Base-by-base conservation (phyloP, 2,329 filamentous ascomycete species). In the Ilyonectria robusta region DNA sequence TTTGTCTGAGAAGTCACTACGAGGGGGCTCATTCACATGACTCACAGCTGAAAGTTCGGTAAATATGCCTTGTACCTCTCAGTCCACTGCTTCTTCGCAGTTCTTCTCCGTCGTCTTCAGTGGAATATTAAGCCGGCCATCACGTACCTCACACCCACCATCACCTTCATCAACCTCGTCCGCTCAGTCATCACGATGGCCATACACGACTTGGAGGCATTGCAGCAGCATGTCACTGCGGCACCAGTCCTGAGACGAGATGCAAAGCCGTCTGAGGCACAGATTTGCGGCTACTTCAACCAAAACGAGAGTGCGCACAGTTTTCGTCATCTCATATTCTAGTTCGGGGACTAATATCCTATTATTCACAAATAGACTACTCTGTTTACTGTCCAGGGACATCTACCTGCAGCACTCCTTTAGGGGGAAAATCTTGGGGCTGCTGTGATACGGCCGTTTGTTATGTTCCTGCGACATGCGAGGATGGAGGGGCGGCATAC, bases 401-500 rank as follows among this genome's bases (percentile, higher is more conserved):
- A 10, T 42, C 42, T 3, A 57, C 51, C 3, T 63, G 60, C 26
- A 51, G 19, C 15, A 58, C 54, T 21, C 33, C 46, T 19, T 8
- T 29, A 5, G 61, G 46, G 0, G 48, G 59, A 2, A 31, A 33
- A 9, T 53, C 59, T 31, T 61, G 48, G 59, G 59, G 59, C 6
- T 61, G 59, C 26, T 61, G 59, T 40, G 48, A 46, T 19, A 26
- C 19, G 15, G 44, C 37, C 2, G 29, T 17, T 15, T 61, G 59
- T 26, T 54, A 61, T 15, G 33, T 61, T 19, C 59, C 59, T 9
- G 59, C 48, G 3, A 33, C 33, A 4, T 61, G 59, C 59, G 31
- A 61, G 23, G 59, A 61, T 35, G 59, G 17, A 7, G 59, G 59
- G 7, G 59, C 59, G 2, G 11, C 23, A 6, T 61, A 33, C 17